Conservation (phyloP, 2,329 filamentous ascomycete genomes). For the Xylaria sp. region DNA sequence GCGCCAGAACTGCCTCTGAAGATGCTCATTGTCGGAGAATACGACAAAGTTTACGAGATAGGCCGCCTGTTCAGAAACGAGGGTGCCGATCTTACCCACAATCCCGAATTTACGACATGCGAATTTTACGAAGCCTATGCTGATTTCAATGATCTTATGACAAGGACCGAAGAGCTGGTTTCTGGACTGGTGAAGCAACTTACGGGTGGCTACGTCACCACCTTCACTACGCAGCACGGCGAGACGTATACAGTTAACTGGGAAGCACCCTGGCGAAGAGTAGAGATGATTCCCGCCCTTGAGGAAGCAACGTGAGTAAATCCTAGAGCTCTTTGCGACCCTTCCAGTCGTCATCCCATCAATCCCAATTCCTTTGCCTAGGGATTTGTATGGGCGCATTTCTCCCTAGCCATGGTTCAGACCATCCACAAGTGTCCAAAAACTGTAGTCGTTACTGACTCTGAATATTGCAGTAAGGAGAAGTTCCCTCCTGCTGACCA, state of each 20-base stretch:
- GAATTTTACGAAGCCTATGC: conserved; percentile 97
- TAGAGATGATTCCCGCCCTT: conserved; percentile 94
- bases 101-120: conserved; percentile 96
- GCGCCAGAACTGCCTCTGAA: conserved; percentile 97
- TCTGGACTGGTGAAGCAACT: conserved; percentile 86
- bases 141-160: conserved; percentile 89
- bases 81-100: conserved; percentile 90
- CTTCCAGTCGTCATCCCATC: no score
- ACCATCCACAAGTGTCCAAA: no score
- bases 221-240: conserved; percentile 82
- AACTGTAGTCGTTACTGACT: no score
- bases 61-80: conserved; percentile 96
- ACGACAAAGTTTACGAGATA: conserved; percentile 94
- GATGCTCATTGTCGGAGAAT: conserved; percentile 90
- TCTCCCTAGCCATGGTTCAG: no score
- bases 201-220: conserved; percentile 82
- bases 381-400: no score
- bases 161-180: conserved; percentile 90
- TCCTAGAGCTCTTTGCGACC: no score
- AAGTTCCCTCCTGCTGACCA: conserved; percentile 90
- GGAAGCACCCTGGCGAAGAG: conserved; percentile 88
- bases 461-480: no score
- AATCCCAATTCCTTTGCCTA: no score
- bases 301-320: conserved; percentile 86
- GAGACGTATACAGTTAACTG: conserved; percentile 93